Conservation (phyloP, 2,329 filamentous ascomycete genomes). For the Xylariaceae sp. region DNA sequence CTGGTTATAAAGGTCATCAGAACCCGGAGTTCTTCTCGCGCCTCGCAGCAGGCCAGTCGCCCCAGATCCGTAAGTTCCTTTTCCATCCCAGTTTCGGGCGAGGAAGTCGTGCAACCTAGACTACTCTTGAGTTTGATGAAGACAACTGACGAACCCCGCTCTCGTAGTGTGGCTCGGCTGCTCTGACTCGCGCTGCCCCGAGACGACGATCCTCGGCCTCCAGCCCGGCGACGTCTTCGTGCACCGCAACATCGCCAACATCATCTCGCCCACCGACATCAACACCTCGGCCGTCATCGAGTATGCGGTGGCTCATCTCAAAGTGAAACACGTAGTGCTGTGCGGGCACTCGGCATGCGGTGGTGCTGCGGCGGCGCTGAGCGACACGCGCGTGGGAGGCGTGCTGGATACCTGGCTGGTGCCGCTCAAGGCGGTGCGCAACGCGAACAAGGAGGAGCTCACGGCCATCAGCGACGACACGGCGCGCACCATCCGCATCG, state of each 20-base stretch:
- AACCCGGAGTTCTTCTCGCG: slow-evolving; percentile 67
- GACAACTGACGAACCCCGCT: neutral
- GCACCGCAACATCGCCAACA: slow-evolving; percentile 87
- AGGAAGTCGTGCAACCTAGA: no score
- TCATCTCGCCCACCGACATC: slow-evolving; percentile 69
- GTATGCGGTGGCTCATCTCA: slow-evolving; percentile 68
- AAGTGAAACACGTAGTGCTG: slow-evolving; percentile 65
- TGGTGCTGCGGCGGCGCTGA: slow-evolving; percentile 56
- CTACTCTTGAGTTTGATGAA: neutral
- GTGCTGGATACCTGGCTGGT: slow-evolving; percentile 52
- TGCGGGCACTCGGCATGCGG: slow-evolving; percentile 66
- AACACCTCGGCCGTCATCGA: slow-evolving; percentile 71
- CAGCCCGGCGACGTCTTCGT: slow-evolving; percentile 82
- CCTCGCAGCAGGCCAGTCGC: slow-evolving; percentile 61
- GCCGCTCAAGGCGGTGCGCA: slow-evolving; percentile 42
- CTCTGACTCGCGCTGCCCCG: slow-evolving; percentile 78
- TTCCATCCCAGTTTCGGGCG: no score
- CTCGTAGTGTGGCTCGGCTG: slow-evolving; percentile 75
- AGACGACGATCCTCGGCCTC: slow-evolving; percentile 73
- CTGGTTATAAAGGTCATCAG: slow-evolving; percentile 55
- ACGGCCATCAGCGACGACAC: slow-evolving; percentile 47
- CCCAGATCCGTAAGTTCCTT: slow-evolving; percentile 49
- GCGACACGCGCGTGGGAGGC: slow-evolving; percentile 42
- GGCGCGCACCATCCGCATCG: slow-evolving; percentile 55
- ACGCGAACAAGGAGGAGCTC: slow-evolving; percentile 50